Base-by-base conservation (phyloP, 495 filamentous ascomycete species). In the Chlorociboria aeruginascens region DNA sequence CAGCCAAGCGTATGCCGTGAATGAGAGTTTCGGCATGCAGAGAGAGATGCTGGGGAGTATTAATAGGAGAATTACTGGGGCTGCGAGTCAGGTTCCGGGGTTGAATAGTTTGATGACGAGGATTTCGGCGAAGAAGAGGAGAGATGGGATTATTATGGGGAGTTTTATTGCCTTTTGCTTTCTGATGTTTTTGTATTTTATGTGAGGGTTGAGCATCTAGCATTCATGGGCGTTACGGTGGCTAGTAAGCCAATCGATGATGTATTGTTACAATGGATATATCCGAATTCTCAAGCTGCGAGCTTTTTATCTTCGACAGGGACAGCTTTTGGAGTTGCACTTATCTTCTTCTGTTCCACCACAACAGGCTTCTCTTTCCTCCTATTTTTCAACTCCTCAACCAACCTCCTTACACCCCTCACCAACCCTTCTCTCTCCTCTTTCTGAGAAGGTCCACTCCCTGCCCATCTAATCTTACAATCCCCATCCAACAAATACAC, bases 1-100 rank as follows among this genome's bases (percentile, higher is more conserved):
- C 49, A 90, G 84, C 65, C 93, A 96, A 73, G 92, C 92, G 25
- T 97, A 99, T 69, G 89, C 90, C 16, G 88, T 96, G 46, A 92
- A 94, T 63, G 87, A 96, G 69, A 84, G 73, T 56, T 97, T 99
- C 62, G 77, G 77, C 11, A 50, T 85, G 40, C 93, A 99, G 72
- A 69, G 89, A 25, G 89, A 95, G 70, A 85, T 78, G 36, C 67
- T 99, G 29, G 74, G 78, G 43, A 89, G 74, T 63, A 87, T 99
- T 46, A 90, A 95, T 61, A 67, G 90, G 48, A 72, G 90, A 52
- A 95, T 97, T 61, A 85, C 86, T 9, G 76, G 80, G 6, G 90
- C 86, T 30, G 92, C 89, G 39, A 83, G 85, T 58, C 81, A 90
- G 60, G 81, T 99, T 4, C 92, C 92, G 0, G 92, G 92, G 25